Evolutionary conservation across 202 grass and related monocot genomes (phyloP), one percentile per base, ranked within the genome.

Genomic region (Eragrostis tef): DNA sequence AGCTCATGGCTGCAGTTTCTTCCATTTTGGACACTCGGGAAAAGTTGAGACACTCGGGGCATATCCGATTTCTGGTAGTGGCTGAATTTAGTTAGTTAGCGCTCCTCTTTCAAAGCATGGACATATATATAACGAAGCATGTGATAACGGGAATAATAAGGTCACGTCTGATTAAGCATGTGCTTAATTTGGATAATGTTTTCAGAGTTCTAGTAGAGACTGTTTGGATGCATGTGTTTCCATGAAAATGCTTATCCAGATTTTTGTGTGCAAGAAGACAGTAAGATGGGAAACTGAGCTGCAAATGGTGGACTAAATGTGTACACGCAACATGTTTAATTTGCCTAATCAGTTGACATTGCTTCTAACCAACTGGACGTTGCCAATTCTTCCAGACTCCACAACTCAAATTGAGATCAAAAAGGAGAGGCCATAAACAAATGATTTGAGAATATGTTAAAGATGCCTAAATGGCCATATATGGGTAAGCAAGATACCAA

Each of bases 401-500:
- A 50, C n/a, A 70, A 61, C 24, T 66, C 16, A n/a, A 6, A 27
- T 7, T 0, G 15, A 21, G 10, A 60, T 12, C 12, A 43, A 31
- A 77, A 84, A 82, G 34, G 24, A 71, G 77, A 76, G 71, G 64
- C 42, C 48, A 66, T 70, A 71, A 71, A 54, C 41, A 70, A 56
- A 21, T 8, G 56, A 39, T 64, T 69, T 34, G 69, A 50, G 72
- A 86, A 60, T 72, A 67, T 78, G 64, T 73, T 73, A 78, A 64
- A 86, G 54, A 52, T 67, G 58, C 61, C 50, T 49, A 78, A 50
- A 78, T 81, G 22, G 49, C 79, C 22, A 89, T 73, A 89, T 73
- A 68, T 58, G 87, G 78, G 42, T 89, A 86, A 89, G 58, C 87
- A 86, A 82, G 83, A 66, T 67, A 82, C 27, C 29, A 72, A 85